Percentiles rank a stretch among this genome's conserved stretches.
Evolutionary conservation across 2,329 filamentous ascomycete species (phyloP).

Genomic region (Fusarium sp.): DNA sequence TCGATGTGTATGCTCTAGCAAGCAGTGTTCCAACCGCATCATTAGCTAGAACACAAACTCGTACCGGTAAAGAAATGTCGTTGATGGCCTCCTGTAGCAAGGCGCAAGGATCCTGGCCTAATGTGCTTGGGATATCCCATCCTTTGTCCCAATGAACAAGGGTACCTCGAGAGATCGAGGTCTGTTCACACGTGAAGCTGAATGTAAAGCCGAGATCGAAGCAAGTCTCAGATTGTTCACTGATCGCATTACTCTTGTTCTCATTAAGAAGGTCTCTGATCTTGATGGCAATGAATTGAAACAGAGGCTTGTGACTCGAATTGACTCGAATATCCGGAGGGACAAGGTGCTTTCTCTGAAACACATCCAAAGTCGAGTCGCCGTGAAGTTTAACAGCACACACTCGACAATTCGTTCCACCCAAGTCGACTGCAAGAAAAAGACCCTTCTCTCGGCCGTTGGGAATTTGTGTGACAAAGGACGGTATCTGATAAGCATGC

Average conservation of each 20-base stretch:
- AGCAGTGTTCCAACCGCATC: conserved; percentile 9
- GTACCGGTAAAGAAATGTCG: not conserved
- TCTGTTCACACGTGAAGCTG: conserved; percentile 17
- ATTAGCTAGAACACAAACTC: conserved; percentile 3
- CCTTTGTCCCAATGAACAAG: conserved; percentile 20
- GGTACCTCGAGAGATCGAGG: not conserved
- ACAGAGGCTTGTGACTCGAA: conserved; percentile 1
- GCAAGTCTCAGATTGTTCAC: fast-evolving
- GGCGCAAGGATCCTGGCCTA: conserved; percentile 3
- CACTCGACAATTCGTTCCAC: conserved; percentile 7
- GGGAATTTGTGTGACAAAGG: conserved; percentile 17
- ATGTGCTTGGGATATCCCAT: conserved; percentile 15
- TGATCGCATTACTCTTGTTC: fast-evolving
- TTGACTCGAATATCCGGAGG: conserved; percentile 4
- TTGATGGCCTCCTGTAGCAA: not conserved
- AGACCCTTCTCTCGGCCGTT: conserved; percentile 16
- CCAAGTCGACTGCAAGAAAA: conserved; percentile 5
- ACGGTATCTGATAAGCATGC: conserved; percentile 30
- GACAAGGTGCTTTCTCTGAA: not conserved
- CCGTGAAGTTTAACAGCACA: conserved; percentile 10
- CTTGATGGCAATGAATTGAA: conserved; percentile 3
- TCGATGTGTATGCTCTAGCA: not conserved
- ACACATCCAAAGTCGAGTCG: conserved; percentile 11
- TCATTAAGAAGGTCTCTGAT: not conserved
- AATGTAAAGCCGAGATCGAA: conserved; percentile 12